phyloP scores from a whole-genome alignment of 2,329 filamentous ascomycete genomes.

The Ophiostoma novo-ulmi region DNA sequence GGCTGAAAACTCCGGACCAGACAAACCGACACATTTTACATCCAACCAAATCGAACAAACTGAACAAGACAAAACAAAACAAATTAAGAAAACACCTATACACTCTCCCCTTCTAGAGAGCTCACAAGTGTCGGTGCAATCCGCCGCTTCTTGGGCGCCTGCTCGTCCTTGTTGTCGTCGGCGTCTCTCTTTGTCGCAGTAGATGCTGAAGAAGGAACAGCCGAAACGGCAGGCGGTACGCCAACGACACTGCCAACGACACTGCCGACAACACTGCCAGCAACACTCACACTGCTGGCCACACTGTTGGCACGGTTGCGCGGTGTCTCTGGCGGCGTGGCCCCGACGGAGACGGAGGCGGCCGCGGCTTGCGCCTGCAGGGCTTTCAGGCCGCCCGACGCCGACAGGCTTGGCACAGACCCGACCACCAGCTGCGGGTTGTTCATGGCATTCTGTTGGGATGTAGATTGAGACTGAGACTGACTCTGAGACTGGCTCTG shows the following conservation, averaged over 20 bases:
- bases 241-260: conserved; percentile 17
- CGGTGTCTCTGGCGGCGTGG: conserved; percentile 87
- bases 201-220: not conserved
- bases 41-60: not conserved
- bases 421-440: conserved; percentile 76
- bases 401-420: conserved; percentile 67
- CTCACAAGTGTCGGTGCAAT: conserved; percentile 62
- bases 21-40: not conserved
- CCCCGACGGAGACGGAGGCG: not conserved
- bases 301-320: conserved; percentile 53
- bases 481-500: not conserved
- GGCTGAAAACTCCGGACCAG: conserved; percentile 1
- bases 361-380: conserved; percentile 1
- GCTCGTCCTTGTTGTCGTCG: conserved; percentile 34
- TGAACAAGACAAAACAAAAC: not conserved
- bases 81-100: not conserved
- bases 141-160: conserved; percentile 60
- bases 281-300: conserved; percentile 34
- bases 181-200: conserved; percentile 48
- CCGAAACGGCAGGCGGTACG: conserved; percentile 28
- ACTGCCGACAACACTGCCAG: conserved; percentile 40
- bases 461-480: not conserved
- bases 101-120: conserved; percentile 19
- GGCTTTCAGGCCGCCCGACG: conserved; percentile 55
- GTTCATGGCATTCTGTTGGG: conserved; percentile 49